A percentile compares a stretch with the other conserved stretches of the same genome.
Conservation (phyloP, 179 eudicot genomes). For the Spergularia azorica region DNA sequence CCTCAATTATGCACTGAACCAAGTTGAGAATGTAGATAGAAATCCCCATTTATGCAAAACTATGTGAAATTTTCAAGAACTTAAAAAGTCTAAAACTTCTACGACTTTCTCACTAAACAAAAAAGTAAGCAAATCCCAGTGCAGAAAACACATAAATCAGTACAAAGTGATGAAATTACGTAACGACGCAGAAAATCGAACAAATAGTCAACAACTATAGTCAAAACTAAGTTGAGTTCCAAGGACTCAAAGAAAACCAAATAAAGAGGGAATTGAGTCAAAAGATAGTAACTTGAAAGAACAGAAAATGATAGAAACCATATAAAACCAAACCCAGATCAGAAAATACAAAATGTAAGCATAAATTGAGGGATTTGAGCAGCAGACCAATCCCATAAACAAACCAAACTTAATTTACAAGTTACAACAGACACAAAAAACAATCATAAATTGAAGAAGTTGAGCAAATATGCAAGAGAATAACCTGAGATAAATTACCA, state of each 20-base stretch:
- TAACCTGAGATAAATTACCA: background rate
- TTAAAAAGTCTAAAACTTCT: no score
- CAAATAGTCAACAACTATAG: background rate
- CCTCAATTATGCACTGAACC: no score
- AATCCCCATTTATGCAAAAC: no score
- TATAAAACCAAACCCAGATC: background rate
- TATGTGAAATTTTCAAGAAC: no score
- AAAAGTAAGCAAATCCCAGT: no score
- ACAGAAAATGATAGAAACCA: background rate
- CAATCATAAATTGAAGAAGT: background rate
- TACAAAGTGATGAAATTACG: background rate
- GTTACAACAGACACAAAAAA: background rate
- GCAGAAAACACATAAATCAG: background rate
- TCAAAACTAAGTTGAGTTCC: no score
- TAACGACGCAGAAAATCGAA: background rate
- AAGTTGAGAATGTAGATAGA: no score
- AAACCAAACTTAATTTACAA: background rate
- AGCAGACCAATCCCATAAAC: background rate
- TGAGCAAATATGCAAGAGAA: background rate
- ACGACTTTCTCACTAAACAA: no score
- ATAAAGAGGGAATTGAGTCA: background rate
- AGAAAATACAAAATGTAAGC: background rate
- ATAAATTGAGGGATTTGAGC: background rate
- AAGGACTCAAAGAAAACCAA: background rate
- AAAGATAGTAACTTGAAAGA: background rate